Percentiles rank a stretch among this genome's conserved stretches.
Conservation (phyloP, 805 yeast genomes). For the Schizosaccharomyces octosporus region DNA sequence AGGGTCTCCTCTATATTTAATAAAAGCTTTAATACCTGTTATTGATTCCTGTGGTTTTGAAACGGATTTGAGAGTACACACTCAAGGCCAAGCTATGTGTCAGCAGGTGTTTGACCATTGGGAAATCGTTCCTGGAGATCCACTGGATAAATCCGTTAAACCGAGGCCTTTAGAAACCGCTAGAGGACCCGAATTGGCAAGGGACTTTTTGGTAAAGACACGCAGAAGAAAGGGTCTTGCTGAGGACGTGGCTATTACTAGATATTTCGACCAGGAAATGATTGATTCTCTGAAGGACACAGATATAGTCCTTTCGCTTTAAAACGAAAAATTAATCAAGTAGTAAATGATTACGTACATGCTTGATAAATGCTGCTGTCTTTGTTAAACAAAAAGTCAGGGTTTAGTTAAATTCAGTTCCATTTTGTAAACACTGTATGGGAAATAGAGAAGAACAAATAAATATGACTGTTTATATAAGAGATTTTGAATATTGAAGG, state of each 20-base stretch:
- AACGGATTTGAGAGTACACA: conserved; percentile 52
- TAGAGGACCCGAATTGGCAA: conserved; percentile 38
- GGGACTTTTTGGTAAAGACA: conserved; percentile 77
- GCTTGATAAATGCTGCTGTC: no score
- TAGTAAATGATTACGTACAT: no score
- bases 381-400: no score
- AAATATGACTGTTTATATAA: no score
- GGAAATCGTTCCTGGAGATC: conserved; percentile 76
- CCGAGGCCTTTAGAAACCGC: conserved; percentile 60
- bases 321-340: neutral
- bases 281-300: neutral
- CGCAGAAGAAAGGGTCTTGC: conserved; percentile 67
- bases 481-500: no score
- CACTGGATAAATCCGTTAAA: conserved; percentile 38
- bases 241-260: conserved; percentile 41
- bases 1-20: conserved; percentile 42
- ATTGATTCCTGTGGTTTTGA: conserved; percentile 80
- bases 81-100: conserved; percentile 59
- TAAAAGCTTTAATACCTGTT: conserved; percentile 52
- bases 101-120: conserved; percentile 43
- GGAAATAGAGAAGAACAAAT: no score
- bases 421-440: no score
- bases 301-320: neutral
- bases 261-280: conserved; percentile 30
- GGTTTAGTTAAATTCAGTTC: no score